Base-by-base conservation (phyloP, 176 grass and related monocot species). In the Lolium perenne region DNA sequence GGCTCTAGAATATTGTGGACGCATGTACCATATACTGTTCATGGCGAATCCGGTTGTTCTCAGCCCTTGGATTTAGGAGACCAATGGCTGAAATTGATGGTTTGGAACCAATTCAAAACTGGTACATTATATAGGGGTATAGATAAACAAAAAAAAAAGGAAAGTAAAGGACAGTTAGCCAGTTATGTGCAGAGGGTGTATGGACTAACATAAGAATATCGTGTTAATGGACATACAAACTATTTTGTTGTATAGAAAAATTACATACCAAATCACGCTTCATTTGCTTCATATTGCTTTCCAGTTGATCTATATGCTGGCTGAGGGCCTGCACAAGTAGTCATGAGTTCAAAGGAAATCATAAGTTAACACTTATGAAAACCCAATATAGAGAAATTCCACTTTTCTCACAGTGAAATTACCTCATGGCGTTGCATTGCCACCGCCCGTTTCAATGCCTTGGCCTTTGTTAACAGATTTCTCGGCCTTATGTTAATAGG, bases 351-450 rank as follows among this genome's bases (percentile, higher is more conserved):
- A 57, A 76, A 77, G 16, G 11, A 74, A 67, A 88, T 18, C 20
- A 82, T 17, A 75, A 48, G 29, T 64, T 57, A 38, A 26, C 1
- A 77, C 45, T 80, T 58, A 71, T 48, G 4, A 7, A 38, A 46
- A 74, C 7, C 70, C 7, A 71, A 74, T 14, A 16, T 32, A 78
- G 35, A 76, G 18, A 18, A 64, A 29, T 29, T 46, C 8, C 21
- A 62, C 15, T 78, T 22, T 72, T 85, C 47, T 8, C n/a, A 43
- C 16, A 7, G 11, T 23, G 81, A 89, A 88, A 77, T 79, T 89
- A 98, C 96, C 88, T 98, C 96, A 89, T 98, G 93, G n/a, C 96
- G 93, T 80, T 98, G 96, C 86, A 98, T 98, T 77, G 96, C 96
- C 83, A 95, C 82, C 43, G 96, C 92, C 60, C 96, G 90, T 80